Evolutionary conservation across 1,284 basidiomycete species (phyloP).

Genomic region (Golubevia pallescens): DNA sequence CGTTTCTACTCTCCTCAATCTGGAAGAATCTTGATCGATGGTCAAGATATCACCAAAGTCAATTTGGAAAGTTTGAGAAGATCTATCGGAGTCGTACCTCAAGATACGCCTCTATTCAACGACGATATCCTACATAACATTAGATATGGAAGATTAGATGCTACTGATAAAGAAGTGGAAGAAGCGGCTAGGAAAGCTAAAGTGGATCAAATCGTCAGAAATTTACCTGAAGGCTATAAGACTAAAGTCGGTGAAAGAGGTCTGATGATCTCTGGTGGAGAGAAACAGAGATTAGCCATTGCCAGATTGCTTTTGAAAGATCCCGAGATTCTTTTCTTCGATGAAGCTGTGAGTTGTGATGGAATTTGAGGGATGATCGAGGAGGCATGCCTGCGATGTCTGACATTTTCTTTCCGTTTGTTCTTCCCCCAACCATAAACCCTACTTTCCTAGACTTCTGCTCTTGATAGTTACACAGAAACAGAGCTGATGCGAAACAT

Average conservation of each 20-base stretch:
- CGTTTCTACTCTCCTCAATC: constrained; percentile 87
- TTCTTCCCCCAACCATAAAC: background rate
- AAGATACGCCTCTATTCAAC: constrained; percentile 97
- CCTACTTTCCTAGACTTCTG: constrained; percentile 74
- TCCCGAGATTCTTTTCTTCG: constrained; percentile 93
- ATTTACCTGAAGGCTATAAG: constrained; percentile 81
- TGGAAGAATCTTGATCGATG: constrained; percentile 83
- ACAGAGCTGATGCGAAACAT: constrained; percentile 94
- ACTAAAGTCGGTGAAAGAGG: constrained; percentile 96
- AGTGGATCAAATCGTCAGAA: constrained; percentile 80
- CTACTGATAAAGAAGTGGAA: constrained; percentile 85
- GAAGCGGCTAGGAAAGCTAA: constrained; percentile 84
- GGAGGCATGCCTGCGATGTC: too few relatives aligned
- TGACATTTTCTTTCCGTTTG: background rate
- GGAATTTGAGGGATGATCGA: background rate
- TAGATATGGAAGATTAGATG: constrained; percentile 86
- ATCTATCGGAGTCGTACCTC: constrained; percentile 90
- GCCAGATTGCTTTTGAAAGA: constrained; percentile 91
- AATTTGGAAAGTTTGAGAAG: constrained; percentile 77
- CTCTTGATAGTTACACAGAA: constrained; percentile 91
- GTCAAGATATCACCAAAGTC: constrained; percentile 80
- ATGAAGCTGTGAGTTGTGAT: constrained; percentile 81
- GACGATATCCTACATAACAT: constrained; percentile 93
- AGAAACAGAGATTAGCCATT: constrained; percentile 94
- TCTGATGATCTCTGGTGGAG: constrained; percentile 96